A percentile compares a stretch with the other conserved stretches of the same genome.
Evolutionary conservation across 495 filamentous ascomycete species (phyloP).

Genomic region (Lepraria neglecta): DNA sequence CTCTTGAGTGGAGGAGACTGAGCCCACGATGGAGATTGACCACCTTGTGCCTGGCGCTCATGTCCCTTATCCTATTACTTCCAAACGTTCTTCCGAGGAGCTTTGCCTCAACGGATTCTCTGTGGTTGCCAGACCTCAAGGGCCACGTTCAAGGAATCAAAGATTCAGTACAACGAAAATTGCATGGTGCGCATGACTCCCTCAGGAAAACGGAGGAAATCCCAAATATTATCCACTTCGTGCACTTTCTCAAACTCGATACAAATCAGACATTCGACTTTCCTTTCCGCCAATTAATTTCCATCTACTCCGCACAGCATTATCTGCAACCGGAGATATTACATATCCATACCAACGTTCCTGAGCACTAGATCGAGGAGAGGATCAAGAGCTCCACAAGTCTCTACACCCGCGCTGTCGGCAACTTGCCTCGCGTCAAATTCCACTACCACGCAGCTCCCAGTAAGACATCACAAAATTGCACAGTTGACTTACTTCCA

Average conservation of each 20-base stretch:
- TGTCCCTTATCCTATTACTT: background rate
- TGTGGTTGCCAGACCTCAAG: background rate
- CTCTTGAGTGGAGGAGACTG: background rate
- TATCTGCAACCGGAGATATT: slow-evolving; percentile 1
- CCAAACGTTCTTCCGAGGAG: background rate
- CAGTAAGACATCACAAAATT: background rate
- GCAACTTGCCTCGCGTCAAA: background rate
- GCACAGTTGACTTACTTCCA: background rate
- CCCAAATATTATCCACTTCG: background rate
- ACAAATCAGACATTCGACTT: slow-evolving; percentile 8
- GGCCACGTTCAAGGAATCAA: background rate
- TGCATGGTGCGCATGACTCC: background rate
- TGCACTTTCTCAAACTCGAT: background rate
- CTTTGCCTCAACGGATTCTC: background rate
- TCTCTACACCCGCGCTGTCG: background rate
- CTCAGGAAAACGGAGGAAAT: background rate
- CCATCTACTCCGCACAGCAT: slow-evolving; percentile 1
- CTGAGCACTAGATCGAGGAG: background rate
- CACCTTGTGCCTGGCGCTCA: background rate
- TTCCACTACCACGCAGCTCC: background rate
- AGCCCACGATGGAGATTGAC: background rate
- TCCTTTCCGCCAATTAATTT: slow-evolving; percentile 1
- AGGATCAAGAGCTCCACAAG: background rate
- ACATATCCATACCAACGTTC: slow-evolving; percentile 1
- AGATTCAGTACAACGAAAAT: background rate